Evolutionary conservation across 768 basidiomycete species (phyloP).

Genomic region (Tulasnella sp.): DNA sequence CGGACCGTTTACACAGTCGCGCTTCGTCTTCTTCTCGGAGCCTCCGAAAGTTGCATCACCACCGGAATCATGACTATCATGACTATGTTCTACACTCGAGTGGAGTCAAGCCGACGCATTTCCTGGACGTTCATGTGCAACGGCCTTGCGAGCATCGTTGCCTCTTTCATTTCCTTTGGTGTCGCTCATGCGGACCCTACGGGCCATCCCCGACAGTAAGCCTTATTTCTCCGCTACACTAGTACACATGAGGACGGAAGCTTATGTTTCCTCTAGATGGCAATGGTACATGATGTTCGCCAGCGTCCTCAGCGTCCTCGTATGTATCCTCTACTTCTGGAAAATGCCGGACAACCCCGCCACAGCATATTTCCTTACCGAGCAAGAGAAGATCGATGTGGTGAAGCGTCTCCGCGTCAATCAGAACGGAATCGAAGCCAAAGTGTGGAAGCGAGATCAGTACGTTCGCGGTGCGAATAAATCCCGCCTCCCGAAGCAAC

Average conservation of each 20-base stretch:
- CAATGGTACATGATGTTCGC: slow-evolving; percentile 42
- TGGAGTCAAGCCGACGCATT: slow-evolving; percentile 35
- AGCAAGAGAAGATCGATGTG: slow-evolving; percentile 60
- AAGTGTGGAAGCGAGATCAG: slow-evolving; percentile 78
- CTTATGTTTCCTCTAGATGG: slow-evolving; percentile 28
- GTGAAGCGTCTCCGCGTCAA: slow-evolving; percentile 70
- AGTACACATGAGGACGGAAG: neutral
- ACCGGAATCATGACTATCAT: slow-evolving; percentile 36
- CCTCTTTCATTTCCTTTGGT: slow-evolving; percentile 35
- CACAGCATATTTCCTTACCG: slow-evolving; percentile 72
- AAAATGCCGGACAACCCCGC: slow-evolving; percentile 77
- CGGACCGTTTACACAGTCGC: slow-evolving; percentile 34
- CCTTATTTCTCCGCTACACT: neutral
- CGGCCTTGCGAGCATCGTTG: slow-evolving; percentile 34
- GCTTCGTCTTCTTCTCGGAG: slow-evolving; percentile 36
- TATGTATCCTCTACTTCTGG: slow-evolving; percentile 37
- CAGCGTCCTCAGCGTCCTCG: slow-evolving; percentile 35
- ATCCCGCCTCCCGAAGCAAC: neutral
- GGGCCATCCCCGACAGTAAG: slow-evolving; percentile 31
- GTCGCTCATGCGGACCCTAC: slow-evolving; percentile 29
- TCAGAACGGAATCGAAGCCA: slow-evolving; percentile 82
- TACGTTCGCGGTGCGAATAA: slow-evolving; percentile 40
- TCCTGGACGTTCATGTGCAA: slow-evolving; percentile 41
- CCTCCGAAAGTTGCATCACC: slow-evolving; percentile 38
- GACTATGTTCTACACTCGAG: slow-evolving; percentile 37